phyloP scores from a whole-genome alignment of 2,329 filamentous ascomycete genomes.

The Curvularia lunata region DNA sequence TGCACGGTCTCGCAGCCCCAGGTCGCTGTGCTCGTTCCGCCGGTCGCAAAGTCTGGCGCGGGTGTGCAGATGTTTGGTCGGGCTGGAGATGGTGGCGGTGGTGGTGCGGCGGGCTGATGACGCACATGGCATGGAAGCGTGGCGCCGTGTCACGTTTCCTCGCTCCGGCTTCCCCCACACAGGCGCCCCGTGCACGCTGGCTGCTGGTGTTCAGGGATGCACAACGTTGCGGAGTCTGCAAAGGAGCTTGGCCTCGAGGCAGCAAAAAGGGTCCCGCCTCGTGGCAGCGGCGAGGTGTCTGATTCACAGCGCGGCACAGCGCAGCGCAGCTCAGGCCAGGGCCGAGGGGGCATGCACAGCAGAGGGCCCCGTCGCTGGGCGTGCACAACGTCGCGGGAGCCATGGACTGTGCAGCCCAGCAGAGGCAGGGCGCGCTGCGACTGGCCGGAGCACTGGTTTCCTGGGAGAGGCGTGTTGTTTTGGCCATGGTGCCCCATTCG shows the following conservation, averaged over 20 bases:
- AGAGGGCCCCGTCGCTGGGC: not conserved
- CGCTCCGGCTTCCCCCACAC: constrained; percentile 14
- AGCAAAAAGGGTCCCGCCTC: not conserved
- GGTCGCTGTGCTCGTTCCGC: not conserved
- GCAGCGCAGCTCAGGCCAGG: not conserved
- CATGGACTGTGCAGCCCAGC: constrained; percentile 7
- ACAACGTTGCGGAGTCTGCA: constrained; percentile 3
- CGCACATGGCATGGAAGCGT: constrained; percentile 18
- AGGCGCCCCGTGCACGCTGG: constrained; percentile 13
- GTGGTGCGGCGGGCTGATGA: constrained; percentile 10
- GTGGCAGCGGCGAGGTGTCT: not conserved
- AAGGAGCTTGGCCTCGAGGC: not conserved
- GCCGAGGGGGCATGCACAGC: not conserved
- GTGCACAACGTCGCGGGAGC: constrained; percentile 2
- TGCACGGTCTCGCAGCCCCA: not conserved
- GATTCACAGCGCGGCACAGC: not conserved
- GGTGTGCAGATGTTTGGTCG: constrained; percentile 5
- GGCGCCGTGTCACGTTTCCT: constrained; percentile 18
- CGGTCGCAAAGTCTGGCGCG: not conserved
- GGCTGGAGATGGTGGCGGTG: not conserved
- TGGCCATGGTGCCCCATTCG: constrained; percentile 24
- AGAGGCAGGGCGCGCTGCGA: constrained; percentile 2
- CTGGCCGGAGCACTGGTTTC: constrained; percentile 23
- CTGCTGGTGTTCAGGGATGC: constrained; percentile 16
- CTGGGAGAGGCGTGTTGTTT: constrained; percentile 26